Conservation (phyloP, 106 monocot genomes). For the Dendrobium chrysotoxum region DNA sequence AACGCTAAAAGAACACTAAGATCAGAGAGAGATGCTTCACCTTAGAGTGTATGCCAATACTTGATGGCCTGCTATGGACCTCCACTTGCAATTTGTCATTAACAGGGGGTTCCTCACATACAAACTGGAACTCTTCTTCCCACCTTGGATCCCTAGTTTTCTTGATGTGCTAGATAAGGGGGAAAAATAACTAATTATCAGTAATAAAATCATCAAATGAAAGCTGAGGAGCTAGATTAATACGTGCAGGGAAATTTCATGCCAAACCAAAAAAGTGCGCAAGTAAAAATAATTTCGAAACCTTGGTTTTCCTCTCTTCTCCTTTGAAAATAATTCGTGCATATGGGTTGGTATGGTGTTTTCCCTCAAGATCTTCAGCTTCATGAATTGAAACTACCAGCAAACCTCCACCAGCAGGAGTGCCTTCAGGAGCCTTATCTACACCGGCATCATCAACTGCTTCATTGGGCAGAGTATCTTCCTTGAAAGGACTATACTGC, state of each 20-base stretch:
- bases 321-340: constrained; percentile 35
- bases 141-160: constrained; percentile 77
- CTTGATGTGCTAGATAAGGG: constrained; percentile 50
- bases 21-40: constrained; percentile 10
- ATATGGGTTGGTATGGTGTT: constrained; percentile 64
- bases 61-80: constrained; percentile 62
- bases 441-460: constrained; percentile 16
- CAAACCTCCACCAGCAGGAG: constrained; percentile 55
- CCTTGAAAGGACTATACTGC: constrained; percentile 49
- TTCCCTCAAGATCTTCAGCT: constrained; percentile 64
- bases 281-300: constrained; percentile 7
- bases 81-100: constrained; percentile 71
- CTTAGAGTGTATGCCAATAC: constrained; percentile 63
- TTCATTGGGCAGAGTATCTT: constrained; percentile 12
- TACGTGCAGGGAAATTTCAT: no score
- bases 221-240: background rate
- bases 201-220: background rate
- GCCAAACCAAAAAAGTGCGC: no score
- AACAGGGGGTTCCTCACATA: constrained; percentile 62
- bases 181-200: background rate
- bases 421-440: constrained; percentile 53
- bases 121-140: constrained; percentile 67
- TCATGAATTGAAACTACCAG: constrained; percentile 51
- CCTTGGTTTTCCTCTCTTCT: constrained; percentile 80
- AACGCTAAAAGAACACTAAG: background rate